phyloP scores from a whole-genome alignment of 1,284 basidiomycete genomes.

The Thecaphora thlaspeos region DNA sequence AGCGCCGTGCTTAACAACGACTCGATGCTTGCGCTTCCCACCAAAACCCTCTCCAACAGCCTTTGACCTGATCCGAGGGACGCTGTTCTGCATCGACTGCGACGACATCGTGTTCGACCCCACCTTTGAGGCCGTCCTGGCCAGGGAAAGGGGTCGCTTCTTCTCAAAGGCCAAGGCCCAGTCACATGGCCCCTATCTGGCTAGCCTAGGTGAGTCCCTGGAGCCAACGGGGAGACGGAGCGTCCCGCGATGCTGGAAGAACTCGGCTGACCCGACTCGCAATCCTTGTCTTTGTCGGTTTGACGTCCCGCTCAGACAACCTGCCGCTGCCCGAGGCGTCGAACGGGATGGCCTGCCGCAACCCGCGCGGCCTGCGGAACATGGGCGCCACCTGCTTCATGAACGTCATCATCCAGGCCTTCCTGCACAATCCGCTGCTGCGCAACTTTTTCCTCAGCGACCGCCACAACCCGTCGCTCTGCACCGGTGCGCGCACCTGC shows the following conservation, averaged over 20 bases:
- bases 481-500: slow-evolving; percentile 69
- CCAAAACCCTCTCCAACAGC: no score
- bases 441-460: slow-evolving; percentile 88
- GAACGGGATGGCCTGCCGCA: slow-evolving; percentile 59
- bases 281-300: no score
- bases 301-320: slow-evolving; percentile 1
- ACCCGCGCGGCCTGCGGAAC: slow-evolving; percentile 82
- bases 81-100: slow-evolving; percentile 49
- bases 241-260: no score
- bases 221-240: no score
- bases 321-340: slow-evolving; percentile 5
- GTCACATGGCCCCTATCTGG: background rate
- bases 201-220: background rate
- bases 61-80: slow-evolving; percentile 49
- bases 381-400: slow-evolving; percentile 94
- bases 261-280: no score
- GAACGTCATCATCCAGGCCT: slow-evolving; percentile 87
- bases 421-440: slow-evolving; percentile 86
- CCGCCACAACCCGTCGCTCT: slow-evolving; percentile 70
- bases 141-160: slow-evolving; percentile 9
- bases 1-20: no score
- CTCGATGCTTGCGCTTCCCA: no score
- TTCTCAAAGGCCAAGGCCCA: background rate
- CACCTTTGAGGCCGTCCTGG: slow-evolving; percentile 35
- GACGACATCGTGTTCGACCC: slow-evolving; percentile 51